Evolutionary conservation across 2,329 filamentous ascomycete species (phyloP).

Genomic region (Chaetomium olivaceum): DNA sequence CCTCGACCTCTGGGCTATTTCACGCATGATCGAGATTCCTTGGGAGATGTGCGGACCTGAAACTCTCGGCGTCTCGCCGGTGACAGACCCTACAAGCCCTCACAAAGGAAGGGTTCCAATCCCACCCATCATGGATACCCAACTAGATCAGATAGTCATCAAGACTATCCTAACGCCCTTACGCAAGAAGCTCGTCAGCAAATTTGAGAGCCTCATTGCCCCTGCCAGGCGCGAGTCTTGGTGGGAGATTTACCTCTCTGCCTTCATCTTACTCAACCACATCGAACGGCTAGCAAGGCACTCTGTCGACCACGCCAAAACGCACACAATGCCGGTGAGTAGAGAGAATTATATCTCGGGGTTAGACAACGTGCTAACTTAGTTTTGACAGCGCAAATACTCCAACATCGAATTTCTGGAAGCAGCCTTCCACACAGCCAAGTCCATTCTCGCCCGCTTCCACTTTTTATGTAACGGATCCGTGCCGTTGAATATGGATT

Average conservation of each 20-base stretch:
- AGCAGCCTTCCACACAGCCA: conserved; percentile 30
- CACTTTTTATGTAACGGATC: conserved; percentile 33
- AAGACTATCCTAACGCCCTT: conserved; percentile 25
- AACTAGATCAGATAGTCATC: conserved; percentile 32
- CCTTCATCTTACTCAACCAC: conserved; percentile 32
- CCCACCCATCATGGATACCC: conserved; percentile 33
- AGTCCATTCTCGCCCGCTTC: conserved; percentile 32
- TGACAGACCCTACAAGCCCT: conserved; percentile 24
- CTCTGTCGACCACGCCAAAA: conserved; percentile 26
- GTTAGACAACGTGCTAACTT: neutral
- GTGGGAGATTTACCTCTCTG: conserved; percentile 32
- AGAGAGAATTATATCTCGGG: no score
- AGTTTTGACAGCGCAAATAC: conserved; percentile 23
- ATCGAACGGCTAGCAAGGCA: conserved; percentile 31
- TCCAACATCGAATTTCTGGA: conserved; percentile 32
- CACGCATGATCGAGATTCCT: conserved; percentile 32
- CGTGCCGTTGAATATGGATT: conserved; percentile 27
- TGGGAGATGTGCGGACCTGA: conserved; percentile 32
- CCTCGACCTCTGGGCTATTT: conserved; percentile 31
- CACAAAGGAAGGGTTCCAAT: conserved; percentile 29
- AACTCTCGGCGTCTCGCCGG: conserved; percentile 24
- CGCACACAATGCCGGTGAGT: conserved; percentile 29
- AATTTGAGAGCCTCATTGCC: conserved; percentile 26
- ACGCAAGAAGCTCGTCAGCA: conserved; percentile 20
- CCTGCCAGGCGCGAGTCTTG: conserved; percentile 28